phyloP scores from a whole-genome alignment of 2,329 filamentous ascomycete species.

The Chaetomiaceae sp. region DNA sequence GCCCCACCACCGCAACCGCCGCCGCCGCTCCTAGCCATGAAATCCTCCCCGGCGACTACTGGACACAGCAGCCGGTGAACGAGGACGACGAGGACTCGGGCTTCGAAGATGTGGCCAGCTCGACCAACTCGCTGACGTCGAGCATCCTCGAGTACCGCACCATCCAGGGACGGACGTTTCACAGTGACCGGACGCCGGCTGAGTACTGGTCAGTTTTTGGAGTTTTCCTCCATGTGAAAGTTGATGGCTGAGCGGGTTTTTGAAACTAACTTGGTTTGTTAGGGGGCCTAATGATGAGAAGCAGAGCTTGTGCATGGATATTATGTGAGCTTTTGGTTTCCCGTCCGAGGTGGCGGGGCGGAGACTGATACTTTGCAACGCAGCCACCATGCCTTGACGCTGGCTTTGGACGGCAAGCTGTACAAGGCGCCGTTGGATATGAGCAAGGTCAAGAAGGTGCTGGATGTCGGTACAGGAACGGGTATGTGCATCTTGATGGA shows the following conservation, averaged over 20 bases:
- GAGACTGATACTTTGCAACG: not conserved
- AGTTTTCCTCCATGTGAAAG: not conserved
- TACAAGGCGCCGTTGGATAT: conserved; percentile 14
- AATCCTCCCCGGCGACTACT: conserved; percentile 1
- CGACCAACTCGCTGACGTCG: conserved; percentile 15
- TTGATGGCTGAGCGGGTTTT: too few species aligned
- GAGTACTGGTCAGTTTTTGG: conserved; percentile 9
- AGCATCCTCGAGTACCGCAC: conserved; percentile 21
- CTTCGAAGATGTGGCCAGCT: conserved; percentile 6
- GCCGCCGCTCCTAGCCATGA: not conserved
- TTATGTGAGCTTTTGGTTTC: not conserved
- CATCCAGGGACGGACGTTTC: conserved; percentile 20
- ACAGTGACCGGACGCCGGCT: conserved; percentile 12
- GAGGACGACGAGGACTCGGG: conserved; percentile 16
- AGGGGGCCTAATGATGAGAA: conserved; percentile 20
- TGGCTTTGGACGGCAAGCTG: conserved; percentile 16
- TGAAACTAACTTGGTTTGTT: not conserved
- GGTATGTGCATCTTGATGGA: conserved; percentile 1
- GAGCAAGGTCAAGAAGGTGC: conserved; percentile 12
- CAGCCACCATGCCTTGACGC: conserved; percentile 15
- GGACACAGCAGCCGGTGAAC: not conserved
- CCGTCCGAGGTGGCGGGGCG: too few species aligned
- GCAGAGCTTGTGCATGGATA: conserved; percentile 17
- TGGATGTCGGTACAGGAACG: conserved; percentile 23
- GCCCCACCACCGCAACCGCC: too few species aligned